Conservation (phyloP, 1,284 basidiomycete species). For the Schizopora paradoxa region DNA sequence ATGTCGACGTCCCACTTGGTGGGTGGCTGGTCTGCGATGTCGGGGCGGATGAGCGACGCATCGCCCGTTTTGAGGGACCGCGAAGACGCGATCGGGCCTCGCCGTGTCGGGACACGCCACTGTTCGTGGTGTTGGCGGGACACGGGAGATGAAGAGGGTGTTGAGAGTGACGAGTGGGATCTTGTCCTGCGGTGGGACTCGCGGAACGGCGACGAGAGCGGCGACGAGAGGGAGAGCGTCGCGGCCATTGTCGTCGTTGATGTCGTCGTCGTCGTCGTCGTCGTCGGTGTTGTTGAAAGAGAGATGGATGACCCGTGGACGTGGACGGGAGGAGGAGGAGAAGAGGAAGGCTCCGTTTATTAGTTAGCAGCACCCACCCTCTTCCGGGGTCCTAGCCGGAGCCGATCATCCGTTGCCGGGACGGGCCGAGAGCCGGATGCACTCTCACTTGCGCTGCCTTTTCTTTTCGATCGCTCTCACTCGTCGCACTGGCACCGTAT, state of each 20-base stretch:
- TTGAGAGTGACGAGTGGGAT: constrained; percentile 49
- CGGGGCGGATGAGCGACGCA: constrained; percentile 20
- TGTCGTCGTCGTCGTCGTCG: not conserved
- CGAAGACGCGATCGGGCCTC: constrained; percentile 31
- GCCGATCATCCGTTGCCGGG: too few species aligned
- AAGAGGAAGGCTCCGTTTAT: not conserved
- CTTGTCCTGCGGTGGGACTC: constrained; percentile 40
- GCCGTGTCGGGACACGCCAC: constrained; percentile 32
- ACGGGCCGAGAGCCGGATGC: too few species aligned
- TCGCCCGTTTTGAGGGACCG: constrained; percentile 29
- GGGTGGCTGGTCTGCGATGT: constrained; percentile 21
- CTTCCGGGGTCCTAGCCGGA: too few species aligned
- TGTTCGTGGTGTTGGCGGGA: constrained; percentile 31
- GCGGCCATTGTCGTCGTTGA: not conserved
- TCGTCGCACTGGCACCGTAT: too few species aligned
- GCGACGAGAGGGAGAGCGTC: constrained; percentile 10
- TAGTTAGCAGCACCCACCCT: too few species aligned
- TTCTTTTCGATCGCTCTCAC: too few species aligned
- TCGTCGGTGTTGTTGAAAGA: not conserved
- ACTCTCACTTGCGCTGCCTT: too few species aligned
- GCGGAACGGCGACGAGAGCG: constrained; percentile 37
- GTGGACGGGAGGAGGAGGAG: constrained; percentile 1
- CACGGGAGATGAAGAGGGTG: constrained; percentile 29
- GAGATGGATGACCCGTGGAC: not conserved
- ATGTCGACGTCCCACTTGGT: constrained; percentile 48